These are phyloP conservation scores for Sporothrix sp. DNA, from an alignment of 2,329 filamentous ascomycete genomes.

Conservation along the genomic window DNA sequence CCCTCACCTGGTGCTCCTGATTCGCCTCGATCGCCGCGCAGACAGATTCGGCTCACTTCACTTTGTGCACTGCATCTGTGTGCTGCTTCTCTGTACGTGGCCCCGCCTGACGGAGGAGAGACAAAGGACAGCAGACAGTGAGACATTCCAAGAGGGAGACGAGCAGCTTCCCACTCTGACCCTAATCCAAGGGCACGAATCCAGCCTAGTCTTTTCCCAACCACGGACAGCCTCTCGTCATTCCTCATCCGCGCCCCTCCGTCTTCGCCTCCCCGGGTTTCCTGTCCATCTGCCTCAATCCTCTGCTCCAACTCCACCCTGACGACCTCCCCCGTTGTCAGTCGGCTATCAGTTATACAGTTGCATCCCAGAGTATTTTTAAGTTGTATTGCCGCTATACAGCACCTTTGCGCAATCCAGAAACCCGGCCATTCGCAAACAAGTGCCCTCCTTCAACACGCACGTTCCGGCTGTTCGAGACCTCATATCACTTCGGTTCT, in stretches of 20 bases:
- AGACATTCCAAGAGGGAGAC: slow-evolving; percentile 2
- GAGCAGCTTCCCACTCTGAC: neutral
- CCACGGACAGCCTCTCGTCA: slow-evolving; percentile 1
- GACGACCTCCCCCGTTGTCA: neutral
- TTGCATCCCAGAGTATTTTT: too few relatives aligned
- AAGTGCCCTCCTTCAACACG: too few relatives aligned
- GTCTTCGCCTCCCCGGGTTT: neutral
- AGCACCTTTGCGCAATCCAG: too few relatives aligned
- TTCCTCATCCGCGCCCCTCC: neutral
- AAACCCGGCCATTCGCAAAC: too few relatives aligned
- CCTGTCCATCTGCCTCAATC: neutral
- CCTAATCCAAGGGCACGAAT: slow-evolving; percentile 1
- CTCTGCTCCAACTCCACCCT: neutral
- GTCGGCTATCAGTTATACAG: too few relatives aligned
- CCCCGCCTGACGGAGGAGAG: neutral
- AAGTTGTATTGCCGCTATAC: too few relatives aligned
- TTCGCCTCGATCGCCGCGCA: neutral
- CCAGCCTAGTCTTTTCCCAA: slow-evolving; percentile 3
- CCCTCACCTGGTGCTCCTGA: too few relatives aligned
- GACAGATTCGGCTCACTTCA: neutral
- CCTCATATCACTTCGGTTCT: too few relatives aligned
- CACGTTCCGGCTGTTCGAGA: too few relatives aligned
- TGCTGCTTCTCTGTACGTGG: neutral
- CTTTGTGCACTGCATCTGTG: slow-evolving; percentile 4
- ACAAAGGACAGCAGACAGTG: slow-evolving; percentile 6